A percentile compares a stretch with the other conserved stretches of the same genome.
These are phyloP conservation scores for Chrysoporthe puriensis DNA, from an alignment of 2,329 filamentous ascomycete genomes.

Conservation along the genomic window DNA sequence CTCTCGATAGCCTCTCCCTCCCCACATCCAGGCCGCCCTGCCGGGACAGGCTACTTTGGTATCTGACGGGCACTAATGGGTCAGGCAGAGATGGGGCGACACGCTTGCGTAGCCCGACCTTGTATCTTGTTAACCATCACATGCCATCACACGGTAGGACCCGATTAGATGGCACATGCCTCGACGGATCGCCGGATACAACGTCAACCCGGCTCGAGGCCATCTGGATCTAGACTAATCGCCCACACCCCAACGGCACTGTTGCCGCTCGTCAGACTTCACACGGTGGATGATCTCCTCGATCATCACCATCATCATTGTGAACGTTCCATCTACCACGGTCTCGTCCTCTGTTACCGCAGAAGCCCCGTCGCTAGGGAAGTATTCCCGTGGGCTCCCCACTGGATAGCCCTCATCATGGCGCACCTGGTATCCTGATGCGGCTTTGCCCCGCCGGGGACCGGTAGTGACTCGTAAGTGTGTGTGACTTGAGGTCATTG, in stretches of 20 bases:
- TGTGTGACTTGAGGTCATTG: slow-evolving; percentile 25
- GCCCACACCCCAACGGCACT: slow-evolving; percentile 13
- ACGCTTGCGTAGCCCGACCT: too few relatives aligned
- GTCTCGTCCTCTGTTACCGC: not conserved
- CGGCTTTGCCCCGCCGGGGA: slow-evolving; percentile 15
- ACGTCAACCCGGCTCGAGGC: slow-evolving; percentile 11
- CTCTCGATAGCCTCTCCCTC: too few relatives aligned
- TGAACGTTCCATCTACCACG: slow-evolving; percentile 28
- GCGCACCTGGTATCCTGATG: not conserved
- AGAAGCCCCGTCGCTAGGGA: not conserved
- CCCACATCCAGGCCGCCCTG: too few relatives aligned
- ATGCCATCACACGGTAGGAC: not conserved
- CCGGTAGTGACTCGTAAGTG: slow-evolving; percentile 6
- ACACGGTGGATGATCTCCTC: slow-evolving; percentile 22
- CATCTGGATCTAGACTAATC: slow-evolving; percentile 15
- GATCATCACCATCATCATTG: slow-evolving; percentile 6
- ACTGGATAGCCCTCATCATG: slow-evolving; percentile 1
- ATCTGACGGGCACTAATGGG: too few relatives aligned
- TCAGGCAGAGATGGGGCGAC: too few relatives aligned
- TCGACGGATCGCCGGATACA: slow-evolving; percentile 11
- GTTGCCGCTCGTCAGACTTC: slow-evolving; percentile 22
- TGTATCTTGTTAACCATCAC: not conserved
- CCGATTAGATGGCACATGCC: slow-evolving; percentile 5
- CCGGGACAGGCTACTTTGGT: too few relatives aligned
- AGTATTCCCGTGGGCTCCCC: not conserved